phyloP scores from a whole-genome alignment of 1,139 yeast genomes.

The Debaryomycetaceae sp. region DNA sequence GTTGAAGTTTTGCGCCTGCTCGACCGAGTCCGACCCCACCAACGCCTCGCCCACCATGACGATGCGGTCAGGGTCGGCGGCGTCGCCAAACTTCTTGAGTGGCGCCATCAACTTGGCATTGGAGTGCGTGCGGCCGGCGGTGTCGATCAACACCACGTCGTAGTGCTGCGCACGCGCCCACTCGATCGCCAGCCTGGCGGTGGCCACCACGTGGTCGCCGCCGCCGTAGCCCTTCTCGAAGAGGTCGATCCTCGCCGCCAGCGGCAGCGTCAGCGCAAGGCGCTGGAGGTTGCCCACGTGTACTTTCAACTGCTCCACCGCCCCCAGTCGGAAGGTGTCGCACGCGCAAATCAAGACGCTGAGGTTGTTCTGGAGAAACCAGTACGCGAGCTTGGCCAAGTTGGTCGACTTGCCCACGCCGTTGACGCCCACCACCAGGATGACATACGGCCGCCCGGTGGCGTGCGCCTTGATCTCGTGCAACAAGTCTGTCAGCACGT shows the following conservation, averaged over 20 bases:
- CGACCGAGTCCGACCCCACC: conserved; percentile 95
- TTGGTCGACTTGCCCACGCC: conserved; percentile 98
- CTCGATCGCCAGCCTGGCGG: conserved; percentile 91
- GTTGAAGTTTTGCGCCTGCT: conserved; percentile 90
- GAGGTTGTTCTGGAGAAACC: conserved; percentile 88
- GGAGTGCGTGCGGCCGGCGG: conserved; percentile 97
- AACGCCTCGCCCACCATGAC: conserved; percentile 99
- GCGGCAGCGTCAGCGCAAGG: conserved; percentile 35
- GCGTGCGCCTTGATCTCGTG: conserved; percentile 66
- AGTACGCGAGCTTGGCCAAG: conserved; percentile 87
- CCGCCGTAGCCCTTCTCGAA: conserved; percentile 97
- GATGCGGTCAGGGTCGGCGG: conserved; percentile 92
- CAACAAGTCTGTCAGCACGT: conserved; percentile 81
- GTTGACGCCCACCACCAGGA: conserved; percentile 95
- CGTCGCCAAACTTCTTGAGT: conserved; percentile 88
- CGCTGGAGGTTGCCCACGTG: conserved; percentile 82
- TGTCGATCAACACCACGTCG: conserved; percentile 89
- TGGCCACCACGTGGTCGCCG: conserved; percentile 85
- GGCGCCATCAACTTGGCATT: conserved; percentile 96
- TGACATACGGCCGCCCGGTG: conserved; percentile 70
- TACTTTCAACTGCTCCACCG: conserved; percentile 92
- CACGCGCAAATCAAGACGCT: conserved; percentile 92
- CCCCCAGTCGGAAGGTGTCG: conserved; percentile 97
- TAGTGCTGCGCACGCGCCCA: conserved; percentile 58
- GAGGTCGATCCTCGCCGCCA: conserved; percentile 62